A percentile compares a stretch with the other conserved stretches of the same genome.
These are phyloP conservation scores for Pyricularia grisea DNA, from an alignment of 2,329 filamentous ascomycete species.

Conservation along the genomic window DNA sequence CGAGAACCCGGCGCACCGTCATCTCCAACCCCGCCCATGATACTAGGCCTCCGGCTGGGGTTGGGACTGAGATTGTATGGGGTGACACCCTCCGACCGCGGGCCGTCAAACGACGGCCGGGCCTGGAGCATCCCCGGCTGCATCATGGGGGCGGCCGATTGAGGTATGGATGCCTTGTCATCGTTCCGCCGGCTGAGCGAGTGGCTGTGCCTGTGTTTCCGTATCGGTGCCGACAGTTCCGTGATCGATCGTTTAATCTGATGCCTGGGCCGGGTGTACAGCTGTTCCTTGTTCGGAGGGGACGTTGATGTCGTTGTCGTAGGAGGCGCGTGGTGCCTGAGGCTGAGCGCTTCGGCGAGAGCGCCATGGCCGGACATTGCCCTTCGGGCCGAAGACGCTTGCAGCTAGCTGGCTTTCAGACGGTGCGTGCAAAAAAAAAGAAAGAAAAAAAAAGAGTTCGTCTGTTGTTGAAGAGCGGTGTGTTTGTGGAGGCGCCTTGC, in stretches of 20 bases:
- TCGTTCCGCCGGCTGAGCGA: slow-evolving; percentile 18
- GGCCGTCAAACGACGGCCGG: slow-evolving; percentile 31
- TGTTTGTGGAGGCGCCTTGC: slow-evolving; percentile 1
- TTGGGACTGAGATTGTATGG: slow-evolving; percentile 29
- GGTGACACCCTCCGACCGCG: slow-evolving; percentile 34
- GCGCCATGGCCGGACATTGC: slow-evolving; percentile 24
- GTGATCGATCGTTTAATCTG: slow-evolving; percentile 47
- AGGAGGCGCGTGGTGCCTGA: background rate
- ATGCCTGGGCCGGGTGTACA: slow-evolving; percentile 31
- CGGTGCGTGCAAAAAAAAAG: background rate
- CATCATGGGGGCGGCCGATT: slow-evolving; percentile 6
- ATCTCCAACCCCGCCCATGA: slow-evolving; percentile 21
- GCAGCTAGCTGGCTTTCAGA: background rate
- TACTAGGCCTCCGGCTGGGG: slow-evolving; percentile 32
- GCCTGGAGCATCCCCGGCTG: slow-evolving; percentile 14
- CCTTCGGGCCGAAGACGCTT: slow-evolving; percentile 4
- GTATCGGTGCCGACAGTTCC: slow-evolving; percentile 39
- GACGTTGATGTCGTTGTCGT: background rate
- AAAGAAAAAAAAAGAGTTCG: background rate
- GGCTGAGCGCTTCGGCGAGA: slow-evolving; percentile 9
- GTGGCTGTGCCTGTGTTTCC: slow-evolving; percentile 27
- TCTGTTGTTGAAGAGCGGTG: background rate
- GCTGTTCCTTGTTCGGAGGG: slow-evolving; percentile 3
- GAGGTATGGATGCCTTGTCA: slow-evolving; percentile 15
- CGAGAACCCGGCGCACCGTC: slow-evolving; percentile 11